These are phyloP conservation scores for Rhododendron griersonianum DNA, from an alignment of 148 eudicot species.

Conservation along the genomic window DNA sequence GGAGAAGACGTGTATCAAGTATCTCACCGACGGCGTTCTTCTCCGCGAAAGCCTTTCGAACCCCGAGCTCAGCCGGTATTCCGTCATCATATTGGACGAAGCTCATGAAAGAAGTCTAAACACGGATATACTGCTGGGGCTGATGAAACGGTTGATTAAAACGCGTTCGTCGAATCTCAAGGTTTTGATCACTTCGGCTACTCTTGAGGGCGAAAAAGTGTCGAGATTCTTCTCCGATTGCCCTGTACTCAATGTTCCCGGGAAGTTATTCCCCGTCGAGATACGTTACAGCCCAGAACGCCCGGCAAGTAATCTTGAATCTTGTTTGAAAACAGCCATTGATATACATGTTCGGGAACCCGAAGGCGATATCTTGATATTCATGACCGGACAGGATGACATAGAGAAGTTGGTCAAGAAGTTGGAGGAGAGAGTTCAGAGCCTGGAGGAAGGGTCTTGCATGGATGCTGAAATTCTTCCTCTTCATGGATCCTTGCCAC, in stretches of 20 bases:
- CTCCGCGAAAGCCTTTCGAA: conserved; percentile 81
- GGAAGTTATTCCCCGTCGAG: conserved; percentile 88
- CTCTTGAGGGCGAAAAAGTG: conserved; percentile 96
- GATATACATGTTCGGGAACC: conserved; percentile 83
- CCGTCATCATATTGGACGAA: conserved; percentile 85
- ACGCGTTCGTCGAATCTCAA: conserved; percentile 53
- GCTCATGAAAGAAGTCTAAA: conserved; percentile 97
- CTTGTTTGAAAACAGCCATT: conserved; percentile 63
- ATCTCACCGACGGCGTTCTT: conserved; percentile 92
- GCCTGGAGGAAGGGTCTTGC: conserved; percentile 83
- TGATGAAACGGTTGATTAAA: conserved; percentile 71
- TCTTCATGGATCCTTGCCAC: conserved; percentile 94
- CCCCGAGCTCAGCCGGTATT: conserved; percentile 75
- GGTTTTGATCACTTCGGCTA: conserved; percentile 90
- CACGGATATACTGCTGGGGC: conserved; percentile 88
- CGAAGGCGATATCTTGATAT: conserved; percentile 90
- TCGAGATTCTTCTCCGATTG: conserved; percentile 79
- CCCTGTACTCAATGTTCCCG: conserved; percentile 86
- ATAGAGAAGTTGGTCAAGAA: conserved; percentile 77
- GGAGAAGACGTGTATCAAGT: conserved; percentile 64
- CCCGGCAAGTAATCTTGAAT: conserved; percentile 69
- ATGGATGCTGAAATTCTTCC: conserved; percentile 94
- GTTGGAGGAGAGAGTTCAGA: conserved; percentile 79
- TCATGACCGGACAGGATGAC: conserved; percentile 99
- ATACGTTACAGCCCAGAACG: conserved; percentile 53